Conservation (phyloP, 768 basidiomycete species). For the Calvatia gigantea region DNA sequence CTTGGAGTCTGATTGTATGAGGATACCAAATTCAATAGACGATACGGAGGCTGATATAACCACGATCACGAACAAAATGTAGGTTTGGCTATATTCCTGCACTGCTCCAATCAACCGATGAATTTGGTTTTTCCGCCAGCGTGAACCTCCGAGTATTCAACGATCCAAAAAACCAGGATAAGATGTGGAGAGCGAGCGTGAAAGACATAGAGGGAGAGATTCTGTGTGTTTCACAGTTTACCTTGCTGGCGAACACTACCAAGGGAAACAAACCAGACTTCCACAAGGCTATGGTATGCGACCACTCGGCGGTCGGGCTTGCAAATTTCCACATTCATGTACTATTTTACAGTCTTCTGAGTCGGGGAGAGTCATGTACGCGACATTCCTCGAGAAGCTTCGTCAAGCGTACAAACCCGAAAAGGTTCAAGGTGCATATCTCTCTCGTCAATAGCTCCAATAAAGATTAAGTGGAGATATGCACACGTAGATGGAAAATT, state of each 20-base stretch:
- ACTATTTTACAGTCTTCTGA: conserved; percentile 50
- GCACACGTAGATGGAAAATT: conserved; percentile 74
- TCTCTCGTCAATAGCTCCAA: not conserved
- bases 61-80: conserved; percentile 82
- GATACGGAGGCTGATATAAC: conserved; percentile 76
- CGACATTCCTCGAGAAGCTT: conserved; percentile 67
- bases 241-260: conserved; percentile 78
- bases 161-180: conserved; percentile 45
- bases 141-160: conserved; percentile 73
- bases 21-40: conserved; percentile 47
- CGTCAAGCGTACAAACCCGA: conserved; percentile 63
- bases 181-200: conserved; percentile 86
- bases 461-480: not conserved
- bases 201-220: conserved; percentile 89
- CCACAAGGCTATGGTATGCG: conserved; percentile 83
- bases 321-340: not conserved
- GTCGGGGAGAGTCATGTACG: conserved; percentile 66
- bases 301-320: not conserved
- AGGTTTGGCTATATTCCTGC: conserved; percentile 17
- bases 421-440: conserved; percentile 72
- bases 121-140: conserved; percentile 31
- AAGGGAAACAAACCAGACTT: conserved; percentile 94
- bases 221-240: conserved; percentile 94
- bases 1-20: conserved; percentile 12
- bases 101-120: conserved; percentile 4